A percentile compares a stretch with the other conserved stretches of the same genome.
phyloP scores from a whole-genome alignment of 805 yeast species.

The Teunomyces tritomae region DNA sequence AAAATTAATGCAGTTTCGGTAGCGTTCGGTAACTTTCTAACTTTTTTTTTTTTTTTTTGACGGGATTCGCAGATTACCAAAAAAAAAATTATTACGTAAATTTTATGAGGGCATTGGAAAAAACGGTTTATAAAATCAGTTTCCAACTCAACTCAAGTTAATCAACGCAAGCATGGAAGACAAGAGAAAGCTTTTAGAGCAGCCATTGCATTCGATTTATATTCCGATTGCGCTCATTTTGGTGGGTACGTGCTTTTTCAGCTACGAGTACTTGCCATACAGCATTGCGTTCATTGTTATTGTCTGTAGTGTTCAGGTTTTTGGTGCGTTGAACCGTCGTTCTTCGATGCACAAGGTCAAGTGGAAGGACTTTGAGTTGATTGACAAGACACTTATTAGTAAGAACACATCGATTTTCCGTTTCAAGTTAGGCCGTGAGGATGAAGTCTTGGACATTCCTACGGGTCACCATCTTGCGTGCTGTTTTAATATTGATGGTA shows the following conservation, averaged over 20 bases:
- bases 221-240: slow-evolving; percentile 64
- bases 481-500: slow-evolving; percentile 45
- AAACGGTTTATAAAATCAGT: no score
- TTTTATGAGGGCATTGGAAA: no score
- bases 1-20: neutral
- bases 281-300: slow-evolving; percentile 33
- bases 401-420: slow-evolving; percentile 73
- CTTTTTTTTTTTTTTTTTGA: no score
- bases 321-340: slow-evolving; percentile 41
- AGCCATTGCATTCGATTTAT: slow-evolving; percentile 73
- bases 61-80: neutral
- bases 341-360: slow-evolving; percentile 46
- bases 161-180: slow-evolving; percentile 25
- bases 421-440: slow-evolving; percentile 59
- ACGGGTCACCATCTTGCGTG: slow-evolving; percentile 76
- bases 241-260: slow-evolving; percentile 57
- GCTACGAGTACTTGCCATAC: slow-evolving; percentile 49
- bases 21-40: neutral
- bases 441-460: slow-evolving; percentile 63
- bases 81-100: neutral
- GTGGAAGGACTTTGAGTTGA: slow-evolving; percentile 66
- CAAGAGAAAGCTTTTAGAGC: slow-evolving; percentile 55
- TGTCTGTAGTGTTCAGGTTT: slow-evolving; percentile 33
- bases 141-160: no score
- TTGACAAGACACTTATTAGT: slow-evolving; percentile 71